Evolutionary conservation across 805 yeast species (phyloP).

Genomic region (Diddensiella transvaalensis): DNA sequence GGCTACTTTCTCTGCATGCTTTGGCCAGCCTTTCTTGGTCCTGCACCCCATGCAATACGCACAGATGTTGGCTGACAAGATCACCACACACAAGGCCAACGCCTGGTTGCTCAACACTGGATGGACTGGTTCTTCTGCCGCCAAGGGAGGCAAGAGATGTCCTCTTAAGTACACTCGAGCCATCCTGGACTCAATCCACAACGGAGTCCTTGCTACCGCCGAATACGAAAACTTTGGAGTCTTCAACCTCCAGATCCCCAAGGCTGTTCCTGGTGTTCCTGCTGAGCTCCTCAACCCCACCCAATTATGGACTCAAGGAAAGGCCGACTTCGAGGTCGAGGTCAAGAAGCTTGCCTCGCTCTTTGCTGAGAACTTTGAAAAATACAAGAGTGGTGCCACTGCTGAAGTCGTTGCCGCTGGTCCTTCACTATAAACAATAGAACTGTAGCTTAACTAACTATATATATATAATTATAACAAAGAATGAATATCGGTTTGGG

Average conservation of each 20-base stretch:
- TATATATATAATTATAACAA: too few relatives aligned
- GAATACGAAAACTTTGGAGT: slow-evolving; percentile 82
- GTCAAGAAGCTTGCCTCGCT: slow-evolving; percentile 65
- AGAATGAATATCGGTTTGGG: too few relatives aligned
- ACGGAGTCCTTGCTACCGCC: slow-evolving; percentile 77
- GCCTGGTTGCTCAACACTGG: slow-evolving; percentile 99
- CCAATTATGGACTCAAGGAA: slow-evolving; percentile 67
- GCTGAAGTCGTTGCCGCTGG: slow-evolving; percentile 90
- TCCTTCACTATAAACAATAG: slow-evolving; percentile 43
- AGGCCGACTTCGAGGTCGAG: slow-evolving; percentile 49
- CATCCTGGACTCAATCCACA: slow-evolving; percentile 88
- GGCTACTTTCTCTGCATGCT: slow-evolving; percentile 97
- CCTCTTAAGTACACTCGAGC: slow-evolving; percentile 97
- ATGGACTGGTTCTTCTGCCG: slow-evolving; percentile 94
- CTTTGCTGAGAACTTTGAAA: slow-evolving; percentile 83
- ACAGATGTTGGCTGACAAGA: slow-evolving; percentile 90
- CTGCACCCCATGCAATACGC: slow-evolving; percentile 98
- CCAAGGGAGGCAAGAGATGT: slow-evolving; percentile 95
- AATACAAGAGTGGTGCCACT: slow-evolving; percentile 78
- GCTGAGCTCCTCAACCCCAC: slow-evolving; percentile 81
- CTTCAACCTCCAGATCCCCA: slow-evolving; percentile 87
- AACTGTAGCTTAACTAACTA: too few relatives aligned
- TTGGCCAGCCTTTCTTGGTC: slow-evolving; percentile 98
- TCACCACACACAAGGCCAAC: slow-evolving; percentile 77
- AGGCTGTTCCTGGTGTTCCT: slow-evolving; percentile 77